Conservation (phyloP, 208 protist species). For the Crithidia mellificae region DNA sequence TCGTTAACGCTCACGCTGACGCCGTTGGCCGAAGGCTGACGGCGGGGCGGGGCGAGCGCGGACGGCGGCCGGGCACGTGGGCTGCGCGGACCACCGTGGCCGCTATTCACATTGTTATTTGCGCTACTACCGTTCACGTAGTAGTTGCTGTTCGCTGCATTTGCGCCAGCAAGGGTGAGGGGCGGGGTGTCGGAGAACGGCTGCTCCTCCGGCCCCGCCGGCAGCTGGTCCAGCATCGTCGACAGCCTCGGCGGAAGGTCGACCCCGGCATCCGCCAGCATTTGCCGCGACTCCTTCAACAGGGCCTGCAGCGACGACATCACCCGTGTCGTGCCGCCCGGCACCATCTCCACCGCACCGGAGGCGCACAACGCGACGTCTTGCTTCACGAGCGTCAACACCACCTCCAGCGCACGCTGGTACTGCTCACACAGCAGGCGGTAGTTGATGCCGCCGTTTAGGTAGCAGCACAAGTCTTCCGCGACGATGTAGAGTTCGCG, state of each 20-base stretch:
- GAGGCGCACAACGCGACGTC: constrained; percentile 43
- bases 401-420: constrained; percentile 45
- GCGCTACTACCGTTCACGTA: not conserved
- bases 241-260: constrained; percentile 28
- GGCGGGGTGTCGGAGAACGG: constrained; percentile 1
- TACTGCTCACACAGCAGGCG: constrained; percentile 61
- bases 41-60: not conserved
- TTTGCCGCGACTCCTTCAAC: constrained; percentile 36
- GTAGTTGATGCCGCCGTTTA: constrained; percentile 88
- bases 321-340: constrained; percentile 16
- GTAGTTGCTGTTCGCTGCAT: not conserved
- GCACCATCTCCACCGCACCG: constrained; percentile 33
- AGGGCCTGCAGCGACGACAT: constrained; percentile 29
- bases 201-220: not conserved
- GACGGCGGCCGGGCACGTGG: constrained; percentile 2
- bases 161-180: not conserved
- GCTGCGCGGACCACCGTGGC: not conserved
- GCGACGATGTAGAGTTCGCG: constrained; percentile 68
- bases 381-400: constrained; percentile 53
- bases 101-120: not conserved
- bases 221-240: constrained; percentile 17
- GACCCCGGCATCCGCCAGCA: constrained; percentile 38
- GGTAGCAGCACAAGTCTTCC: constrained; percentile 64
- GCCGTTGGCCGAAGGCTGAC: not conserved
- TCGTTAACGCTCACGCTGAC: not conserved